Base-by-base conservation (phyloP, 23 red algal species). In the Gracilaria domingensis region DNA sequence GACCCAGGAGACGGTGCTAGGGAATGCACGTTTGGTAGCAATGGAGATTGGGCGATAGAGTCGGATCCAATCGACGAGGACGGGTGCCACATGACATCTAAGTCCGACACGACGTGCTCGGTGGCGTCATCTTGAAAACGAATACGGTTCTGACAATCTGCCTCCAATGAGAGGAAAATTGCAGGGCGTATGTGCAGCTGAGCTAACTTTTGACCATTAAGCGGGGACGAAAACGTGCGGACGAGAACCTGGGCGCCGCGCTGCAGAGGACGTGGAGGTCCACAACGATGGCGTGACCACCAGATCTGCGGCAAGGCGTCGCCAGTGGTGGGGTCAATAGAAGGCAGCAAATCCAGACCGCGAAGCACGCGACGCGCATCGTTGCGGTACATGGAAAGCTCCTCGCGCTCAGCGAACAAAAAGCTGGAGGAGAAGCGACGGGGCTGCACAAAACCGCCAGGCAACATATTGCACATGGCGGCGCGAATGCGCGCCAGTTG, bases 391-490 rank as follows among this genome's bases (percentile, higher is more conserved):
- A 66, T 57, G 25, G 49, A 13, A 26, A 94, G 82, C 25, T 94
- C 72, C 75, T 65, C 13, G 28, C 83, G 51, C 77, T 94, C 92
- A 34, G 82, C 82, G 17, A 30, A 21, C 59, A 94, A 49, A 42
- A 94, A 94, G 25, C 49, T 38, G 53, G 53, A 30, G 16, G 82
- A 87, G 50, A 94, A 72, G 26, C 92, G 67, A 33, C 92, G 64
- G 0, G 92, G 92, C 8, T 71, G 71, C 49, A 76, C 89, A 84
- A 75, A 92, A 17, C 84, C 83, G 47, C 55, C 83, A 24, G 92
- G 92, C 51, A 94, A 50, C 36, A 74, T 83, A 38, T 54, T 80
- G 73, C 92, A 94, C 92, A 94, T 94, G 35, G 76, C 82, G 38
- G 82, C 82, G 51, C 92, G 92, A 37, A 87, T 62, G 44, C 92